These are phyloP conservation scores for Trametes polyzona DNA, from an alignment of 1,284 basidiomycete genomes.

Conservation along the genomic window DNA sequence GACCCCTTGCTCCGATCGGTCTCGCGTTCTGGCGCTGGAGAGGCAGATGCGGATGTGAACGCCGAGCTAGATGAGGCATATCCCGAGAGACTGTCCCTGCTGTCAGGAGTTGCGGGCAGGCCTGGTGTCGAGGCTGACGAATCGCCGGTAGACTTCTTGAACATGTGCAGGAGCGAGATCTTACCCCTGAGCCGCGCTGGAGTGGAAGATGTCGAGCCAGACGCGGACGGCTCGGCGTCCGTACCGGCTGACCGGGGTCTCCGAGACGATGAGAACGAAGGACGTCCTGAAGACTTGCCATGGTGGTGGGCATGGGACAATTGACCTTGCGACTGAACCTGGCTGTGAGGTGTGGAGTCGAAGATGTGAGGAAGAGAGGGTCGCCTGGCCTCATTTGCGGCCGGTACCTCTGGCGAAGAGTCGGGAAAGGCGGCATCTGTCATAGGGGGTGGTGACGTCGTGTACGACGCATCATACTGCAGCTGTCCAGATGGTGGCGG, in stretches of 20 bases:
- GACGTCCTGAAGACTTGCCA: conserved; percentile 30
- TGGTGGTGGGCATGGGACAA: conserved; percentile 49
- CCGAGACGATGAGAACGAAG: conserved; percentile 39
- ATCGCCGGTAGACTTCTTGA: conserved; percentile 55
- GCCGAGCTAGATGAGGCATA: conserved; percentile 31
- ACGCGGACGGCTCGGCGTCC: conserved; percentile 44
- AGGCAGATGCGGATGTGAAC: conserved; percentile 33
- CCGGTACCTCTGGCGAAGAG: conserved; percentile 25
- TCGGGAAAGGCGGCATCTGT: conserved; percentile 26
- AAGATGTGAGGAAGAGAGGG: conserved; percentile 44
- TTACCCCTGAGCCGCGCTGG: conserved; percentile 33
- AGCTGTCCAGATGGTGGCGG: conserved; percentile 14
- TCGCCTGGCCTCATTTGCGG: conserved; percentile 31
- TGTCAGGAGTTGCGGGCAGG: conserved; percentile 29
- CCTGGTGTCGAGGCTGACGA: conserved; percentile 11
- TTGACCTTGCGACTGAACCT: conserved; percentile 20
- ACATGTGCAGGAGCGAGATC: conserved; percentile 53
- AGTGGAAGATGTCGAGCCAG: conserved; percentile 8
- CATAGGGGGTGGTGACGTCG: conserved; percentile 18
- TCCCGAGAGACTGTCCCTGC: conserved; percentile 24
- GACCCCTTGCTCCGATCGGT: conserved; percentile 9
- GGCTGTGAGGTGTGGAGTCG: conserved; percentile 34
- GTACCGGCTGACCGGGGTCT: conserved; percentile 63
- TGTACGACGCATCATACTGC: conserved; percentile 23
- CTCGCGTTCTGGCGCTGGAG: conserved; percentile 29